A percentile compares a stretch with the other conserved stretches of the same genome.
These are phyloP conservation scores for Fistulina hepatica DNA, from an alignment of 1,284 basidiomycete species.

Conservation along the genomic window DNA sequence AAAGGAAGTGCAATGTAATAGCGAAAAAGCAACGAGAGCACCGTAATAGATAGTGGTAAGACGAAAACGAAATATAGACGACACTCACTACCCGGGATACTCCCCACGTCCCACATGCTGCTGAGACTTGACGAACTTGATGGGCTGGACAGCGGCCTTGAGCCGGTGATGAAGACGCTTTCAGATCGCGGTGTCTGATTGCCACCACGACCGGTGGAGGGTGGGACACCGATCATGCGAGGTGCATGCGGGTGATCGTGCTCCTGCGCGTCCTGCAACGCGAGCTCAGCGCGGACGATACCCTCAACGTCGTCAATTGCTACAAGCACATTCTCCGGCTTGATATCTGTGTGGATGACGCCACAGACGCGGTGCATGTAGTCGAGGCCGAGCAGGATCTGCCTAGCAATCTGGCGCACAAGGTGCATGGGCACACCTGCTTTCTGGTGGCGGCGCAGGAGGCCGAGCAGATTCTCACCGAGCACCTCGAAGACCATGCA, in stretches of 20 bases:
- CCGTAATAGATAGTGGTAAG: too few species aligned
- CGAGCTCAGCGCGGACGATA: constrained; percentile 83
- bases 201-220: constrained; percentile 89
- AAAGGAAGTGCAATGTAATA: too few species aligned
- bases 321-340: constrained; percentile 97
- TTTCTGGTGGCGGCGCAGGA: constrained; percentile 94
- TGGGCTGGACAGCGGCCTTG: constrained; percentile 82
- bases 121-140: constrained; percentile 23
- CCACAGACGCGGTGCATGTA: constrained; percentile 97
- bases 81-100: constrained; percentile 15
- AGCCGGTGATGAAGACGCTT: constrained; percentile 85
- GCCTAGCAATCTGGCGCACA: constrained; percentile 95
- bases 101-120: constrained; percentile 7
- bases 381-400: constrained; percentile 89
- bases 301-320: constrained; percentile 95
- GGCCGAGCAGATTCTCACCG: constrained; percentile 93
- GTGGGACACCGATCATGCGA: constrained; percentile 84
- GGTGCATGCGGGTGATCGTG: constrained; percentile 24
- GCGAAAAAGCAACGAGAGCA: too few species aligned
- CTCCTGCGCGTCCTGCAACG: constrained; percentile 35
- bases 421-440: constrained; percentile 91
- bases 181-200: constrained; percentile 93
- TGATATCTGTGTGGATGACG: constrained; percentile 92
- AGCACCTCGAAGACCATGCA: constrained; percentile 99
- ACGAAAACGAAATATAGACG: too few species aligned